Evolutionary conservation across 192 early-diverging fungal genomes (phyloP), one percentile per base, ranked within the genome.

Genomic region (Coemansia biformis): DNA sequence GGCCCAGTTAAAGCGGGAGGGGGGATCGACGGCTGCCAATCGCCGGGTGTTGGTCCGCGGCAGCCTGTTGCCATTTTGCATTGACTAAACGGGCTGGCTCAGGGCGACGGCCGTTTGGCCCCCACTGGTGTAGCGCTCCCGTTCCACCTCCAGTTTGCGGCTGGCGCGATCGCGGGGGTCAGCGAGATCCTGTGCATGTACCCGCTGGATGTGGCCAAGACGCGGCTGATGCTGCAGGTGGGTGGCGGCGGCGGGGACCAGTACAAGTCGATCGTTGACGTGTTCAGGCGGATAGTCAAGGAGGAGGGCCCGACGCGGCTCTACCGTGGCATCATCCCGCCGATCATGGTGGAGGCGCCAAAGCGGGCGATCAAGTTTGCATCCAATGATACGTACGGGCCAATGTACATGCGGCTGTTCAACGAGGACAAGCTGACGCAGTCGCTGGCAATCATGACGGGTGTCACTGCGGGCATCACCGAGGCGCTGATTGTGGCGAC

Each of bases 311-410:
- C 69, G 4, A 48, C 55, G 34, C 77, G 84, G 3, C 76, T 93
- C 36, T 92, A 96, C 60, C 78, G 88, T 39, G 94, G 95, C n/a
- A 98, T 98, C 43, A 55, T 92, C 23, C 90, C 96, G 33, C 96
- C 96, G 6, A 92, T 98, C 57, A 77, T 98, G 76, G 91, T 92
- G 1, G 96, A 98, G 72, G 95, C 94, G 31, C 94, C 94, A 17
- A 98, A 98, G 77, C 83, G 94, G 36, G 91, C 92, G 16, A 98
- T 89, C 70, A 98, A 98, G 72, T 98, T 98, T 78, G 86, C 88
- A 5, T 83, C 92, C 22, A 98, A 98, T 59, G 93, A 93, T 58
- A 83, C 88, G 61, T 91, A 88, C 49, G 79, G 76, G 11, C 67
- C 70, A 13, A 60, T 87, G 54, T 86, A 78, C 58, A 83, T 73